Evolutionary conservation across 176 grass and related monocot species (phyloP).

Genomic region (Panicum miliaceum): DNA sequence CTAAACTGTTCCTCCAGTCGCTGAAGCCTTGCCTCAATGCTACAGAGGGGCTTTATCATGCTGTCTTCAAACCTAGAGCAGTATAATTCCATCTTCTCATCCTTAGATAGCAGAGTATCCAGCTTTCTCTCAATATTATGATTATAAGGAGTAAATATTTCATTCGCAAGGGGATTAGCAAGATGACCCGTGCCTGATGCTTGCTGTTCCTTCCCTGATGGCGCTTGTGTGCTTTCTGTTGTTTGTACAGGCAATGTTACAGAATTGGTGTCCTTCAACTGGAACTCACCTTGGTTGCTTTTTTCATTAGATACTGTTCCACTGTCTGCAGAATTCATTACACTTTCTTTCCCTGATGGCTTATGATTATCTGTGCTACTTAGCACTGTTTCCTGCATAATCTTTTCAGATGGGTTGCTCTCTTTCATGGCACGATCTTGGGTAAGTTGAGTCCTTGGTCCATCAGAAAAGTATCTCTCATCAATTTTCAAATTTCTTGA

Average conservation of each 20-base stretch:
- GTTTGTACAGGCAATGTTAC: constrained; percentile 36
- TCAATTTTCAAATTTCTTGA: constrained; percentile 61
- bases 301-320: constrained; percentile 35
- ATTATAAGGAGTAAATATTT: constrained; percentile 36
- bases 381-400: neutral
- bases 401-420: constrained; percentile 24
- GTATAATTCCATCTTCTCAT: constrained; percentile 77
- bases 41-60: constrained; percentile 68
- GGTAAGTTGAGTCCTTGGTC: constrained; percentile 30
- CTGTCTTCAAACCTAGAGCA: constrained; percentile 76
- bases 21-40: constrained; percentile 71
- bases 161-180: constrained; percentile 18
- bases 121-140: constrained; percentile 70
- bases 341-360: constrained; percentile 27
- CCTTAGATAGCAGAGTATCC: constrained; percentile 72
- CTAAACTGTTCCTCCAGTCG: constrained; percentile 60
- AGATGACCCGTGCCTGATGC: constrained; percentile 34
- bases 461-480: constrained; percentile 54
- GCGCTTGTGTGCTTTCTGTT: constrained; percentile 39
- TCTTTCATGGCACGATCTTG: constrained; percentile 19
- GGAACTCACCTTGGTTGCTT: constrained; percentile 32
- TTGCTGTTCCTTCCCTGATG: constrained; percentile 21
- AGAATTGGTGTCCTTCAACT: constrained; percentile 37
- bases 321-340: constrained; percentile 33
- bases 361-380: constrained; percentile 30